Conservation (phyloP, 768 basidiomycete genomes). For the Scleroderma bovista region DNA sequence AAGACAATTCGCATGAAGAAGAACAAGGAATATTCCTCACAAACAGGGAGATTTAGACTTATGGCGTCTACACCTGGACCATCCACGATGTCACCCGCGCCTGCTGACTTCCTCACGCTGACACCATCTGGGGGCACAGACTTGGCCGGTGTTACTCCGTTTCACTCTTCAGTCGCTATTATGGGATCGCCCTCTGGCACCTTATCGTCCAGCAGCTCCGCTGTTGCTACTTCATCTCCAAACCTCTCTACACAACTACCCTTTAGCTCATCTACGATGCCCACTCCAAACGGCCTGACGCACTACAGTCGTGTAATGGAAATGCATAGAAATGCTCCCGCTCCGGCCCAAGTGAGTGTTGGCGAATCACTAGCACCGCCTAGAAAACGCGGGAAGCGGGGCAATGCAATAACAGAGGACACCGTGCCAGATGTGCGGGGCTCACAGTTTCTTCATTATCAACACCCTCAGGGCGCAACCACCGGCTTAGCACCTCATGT, state of each 20-base stretch:
- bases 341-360: background rate
- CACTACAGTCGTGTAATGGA: background rate
- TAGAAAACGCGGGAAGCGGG: slow-evolving; percentile 4
- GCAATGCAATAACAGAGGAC: slow-evolving; percentile 11
- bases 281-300: background rate
- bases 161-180: slow-evolving; percentile 28
- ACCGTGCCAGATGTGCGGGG: background rate
- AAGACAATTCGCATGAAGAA: slow-evolving; percentile 27
- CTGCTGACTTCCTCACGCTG: slow-evolving; percentile 28
- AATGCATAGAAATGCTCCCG: slow-evolving; percentile 4
- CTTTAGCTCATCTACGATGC: background rate
- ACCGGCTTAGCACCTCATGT: background rate
- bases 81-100: slow-evolving; percentile 21
- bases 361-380: background rate
- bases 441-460: slow-evolving; percentile 6
- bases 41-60: slow-evolving; percentile 47
- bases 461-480: slow-evolving; percentile 6
- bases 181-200: slow-evolving; percentile 2
- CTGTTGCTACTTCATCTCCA: slow-evolving; percentile 1
- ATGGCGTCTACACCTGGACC: slow-evolving; percentile 11
- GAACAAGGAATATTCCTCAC: slow-evolving; percentile 37
- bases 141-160: slow-evolving; percentile 34
- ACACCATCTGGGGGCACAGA: slow-evolving; percentile 18
- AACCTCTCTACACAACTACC: background rate
- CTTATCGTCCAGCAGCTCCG: slow-evolving; percentile 3